Percentiles rank a stretch among this genome's conserved stretches.
Evolutionary conservation across 2,329 filamentous ascomycete species (phyloP).

Genomic region (Xylariaceae sp.): DNA sequence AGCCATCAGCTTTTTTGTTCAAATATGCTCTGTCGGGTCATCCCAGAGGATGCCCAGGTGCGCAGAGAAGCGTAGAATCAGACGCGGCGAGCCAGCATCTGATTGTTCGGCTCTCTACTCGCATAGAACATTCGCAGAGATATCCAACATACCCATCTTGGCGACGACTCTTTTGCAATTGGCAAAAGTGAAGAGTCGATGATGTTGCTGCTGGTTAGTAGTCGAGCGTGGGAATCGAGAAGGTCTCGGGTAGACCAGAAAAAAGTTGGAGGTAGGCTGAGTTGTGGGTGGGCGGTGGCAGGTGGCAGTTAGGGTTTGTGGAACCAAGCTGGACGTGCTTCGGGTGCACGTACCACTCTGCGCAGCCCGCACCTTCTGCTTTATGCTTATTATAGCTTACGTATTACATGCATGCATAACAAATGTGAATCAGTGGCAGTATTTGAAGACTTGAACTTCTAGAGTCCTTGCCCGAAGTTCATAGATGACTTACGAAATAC

Average conservation of each 20-base stretch:
- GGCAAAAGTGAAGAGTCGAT: conserved; percentile 27
- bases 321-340: too few species aligned
- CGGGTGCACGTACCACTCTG: too few species aligned
- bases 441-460: too few species aligned
- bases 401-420: too few species aligned
- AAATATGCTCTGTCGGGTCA: conserved; percentile 51
- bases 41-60: conserved; percentile 9
- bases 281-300: conserved; percentile 33
- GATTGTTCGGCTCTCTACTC: conserved; percentile 23
- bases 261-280: conserved; percentile 10
- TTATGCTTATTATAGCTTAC: too few species aligned
- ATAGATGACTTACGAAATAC: too few species aligned
- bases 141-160: conserved; percentile 55
- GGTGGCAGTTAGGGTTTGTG: conserved; percentile 38
- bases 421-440: too few species aligned
- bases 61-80: conserved; percentile 13
- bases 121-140: conserved; percentile 32
- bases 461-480: too few species aligned
- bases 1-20: conserved; percentile 52
- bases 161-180: conserved; percentile 33
- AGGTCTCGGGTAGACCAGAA: conserved; percentile 4
- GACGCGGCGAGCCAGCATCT: neutral
- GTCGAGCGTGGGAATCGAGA: conserved; percentile 14
- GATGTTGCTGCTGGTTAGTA: conserved; percentile 30
- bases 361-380: too few species aligned